phyloP scores from a whole-genome alignment of 148 eudicot genomes.

The Rhododendron williamsianum region DNA sequence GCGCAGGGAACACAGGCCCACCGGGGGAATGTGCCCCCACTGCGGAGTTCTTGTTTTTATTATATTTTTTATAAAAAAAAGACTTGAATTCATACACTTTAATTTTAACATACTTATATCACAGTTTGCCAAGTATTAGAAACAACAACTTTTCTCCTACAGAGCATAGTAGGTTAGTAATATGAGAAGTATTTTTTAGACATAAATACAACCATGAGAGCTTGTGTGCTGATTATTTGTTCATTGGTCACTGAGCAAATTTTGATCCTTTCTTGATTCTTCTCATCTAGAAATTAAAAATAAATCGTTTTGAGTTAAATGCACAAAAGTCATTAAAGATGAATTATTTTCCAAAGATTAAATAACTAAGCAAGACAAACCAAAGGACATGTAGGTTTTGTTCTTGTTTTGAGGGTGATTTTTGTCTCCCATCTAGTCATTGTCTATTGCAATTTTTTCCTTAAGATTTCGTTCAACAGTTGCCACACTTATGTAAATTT shows the following conservation, averaged over 20 bases:
- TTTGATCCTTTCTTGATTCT: neutral
- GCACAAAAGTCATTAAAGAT: neutral
- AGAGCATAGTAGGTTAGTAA: neutral
- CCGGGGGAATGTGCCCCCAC: neutral
- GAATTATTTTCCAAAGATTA: neutral
- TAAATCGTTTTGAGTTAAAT: neutral
- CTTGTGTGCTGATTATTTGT: neutral
- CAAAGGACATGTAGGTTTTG: neutral
- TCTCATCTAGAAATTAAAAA: neutral
- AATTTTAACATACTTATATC: neutral
- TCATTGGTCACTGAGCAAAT: neutral
- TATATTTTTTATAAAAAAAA: neutral
- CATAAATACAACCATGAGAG: neutral
- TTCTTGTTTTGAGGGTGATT: neutral
- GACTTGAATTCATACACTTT: neutral
- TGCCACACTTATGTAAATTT: neutral
- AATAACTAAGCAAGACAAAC: neutral
- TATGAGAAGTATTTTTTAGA: neutral
- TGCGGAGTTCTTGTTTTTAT: neutral
- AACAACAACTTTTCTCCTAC: neutral
- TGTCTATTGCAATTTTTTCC: neutral
- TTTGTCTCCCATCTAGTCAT: neutral
- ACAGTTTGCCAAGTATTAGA: neutral
- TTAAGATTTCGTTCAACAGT: neutral
- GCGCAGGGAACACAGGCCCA: neutral